Evolutionary conservation across 768 basidiomycete species (phyloP), one percentile per base, ranked within the genome.

Genomic region (Lactifluus volemus): DNA sequence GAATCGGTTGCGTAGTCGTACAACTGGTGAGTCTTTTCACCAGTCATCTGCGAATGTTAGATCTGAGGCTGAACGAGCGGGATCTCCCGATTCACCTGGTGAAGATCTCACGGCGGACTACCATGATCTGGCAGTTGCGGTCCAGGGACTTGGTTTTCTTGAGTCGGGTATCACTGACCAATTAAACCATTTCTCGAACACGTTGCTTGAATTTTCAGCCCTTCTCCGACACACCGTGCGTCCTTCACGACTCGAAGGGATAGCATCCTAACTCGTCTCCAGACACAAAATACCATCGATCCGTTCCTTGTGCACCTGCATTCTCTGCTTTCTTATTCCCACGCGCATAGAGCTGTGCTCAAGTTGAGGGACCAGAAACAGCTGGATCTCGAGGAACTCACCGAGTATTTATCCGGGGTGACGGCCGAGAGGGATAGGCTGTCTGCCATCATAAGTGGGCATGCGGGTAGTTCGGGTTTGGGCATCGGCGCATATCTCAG

Each of bases 161-260:
- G 97, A 99, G 74, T 92, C 91, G 64, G 97, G 97, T 42, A 99
- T 99, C 66, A 99, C 97, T 49, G 97, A 99, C 69, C 95, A 93
- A 1, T 76, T 99, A 66, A 96, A 96, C 69, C 88, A 96, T 70
- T 98, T 98, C 67, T 97, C 96, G 34, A 95, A 96, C 70, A 94
- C 93, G 1, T 78, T 99, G 56, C 80, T 98, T 41, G 95, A 98
- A 72, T 98, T 98, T 71, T 97, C 95, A 2, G 88, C 92, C 0
- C 74, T 96, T 21, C 73, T 95, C 42, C 85, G 92, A 57, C 91
- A 96, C 70, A 83, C 83, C 67, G 94, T 92, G 73, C 21, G 81
- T 68, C 29, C 44, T n/a, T 44, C 42, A 36, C 25, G 9, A 30
- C 21, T 25, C 30, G 38, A n/a, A 17, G 19, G 36, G 51, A 53